phyloP scores from a whole-genome alignment of 371 early-diverging fungal genomes.

The Mortierella sp. region DNA sequence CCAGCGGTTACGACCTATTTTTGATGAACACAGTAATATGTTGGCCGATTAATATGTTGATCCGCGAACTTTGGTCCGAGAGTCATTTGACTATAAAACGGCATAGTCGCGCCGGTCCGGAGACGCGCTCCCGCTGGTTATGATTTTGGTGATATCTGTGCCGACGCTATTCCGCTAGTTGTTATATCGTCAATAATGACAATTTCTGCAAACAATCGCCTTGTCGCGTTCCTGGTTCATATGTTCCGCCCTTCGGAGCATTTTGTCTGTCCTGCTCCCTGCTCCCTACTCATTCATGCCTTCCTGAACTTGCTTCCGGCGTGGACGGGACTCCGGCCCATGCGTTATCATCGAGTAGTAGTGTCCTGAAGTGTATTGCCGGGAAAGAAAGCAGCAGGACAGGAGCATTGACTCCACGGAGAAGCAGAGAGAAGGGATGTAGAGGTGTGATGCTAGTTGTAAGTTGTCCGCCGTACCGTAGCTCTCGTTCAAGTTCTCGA shows the following conservation, averaged over 20 bases:
- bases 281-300: neutral
- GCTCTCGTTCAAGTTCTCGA: conserved; percentile 88
- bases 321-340: neutral
- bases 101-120: neutral
- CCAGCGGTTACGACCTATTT: conserved; percentile 92
- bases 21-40: neutral
- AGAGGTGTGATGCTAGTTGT: neutral
- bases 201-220: neutral
- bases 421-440: neutral
- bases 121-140: neutral
- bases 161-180: neutral
- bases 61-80: neutral
- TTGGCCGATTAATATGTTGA: neutral
- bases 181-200: neutral
- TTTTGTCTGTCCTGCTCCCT: neutral
- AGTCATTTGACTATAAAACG: neutral
- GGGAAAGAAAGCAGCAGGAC: neutral
- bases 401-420: no score
- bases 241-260: neutral
- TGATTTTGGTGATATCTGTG: neutral
- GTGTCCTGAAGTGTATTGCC: neutral
- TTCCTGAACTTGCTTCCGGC: neutral
- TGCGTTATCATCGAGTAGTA: neutral
- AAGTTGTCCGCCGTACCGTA: conserved; percentile 65
- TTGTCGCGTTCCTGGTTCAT: neutral